phyloP scores from a whole-genome alignment of 1,284 basidiomycete genomes.

The Leccinum proliferum region DNA sequence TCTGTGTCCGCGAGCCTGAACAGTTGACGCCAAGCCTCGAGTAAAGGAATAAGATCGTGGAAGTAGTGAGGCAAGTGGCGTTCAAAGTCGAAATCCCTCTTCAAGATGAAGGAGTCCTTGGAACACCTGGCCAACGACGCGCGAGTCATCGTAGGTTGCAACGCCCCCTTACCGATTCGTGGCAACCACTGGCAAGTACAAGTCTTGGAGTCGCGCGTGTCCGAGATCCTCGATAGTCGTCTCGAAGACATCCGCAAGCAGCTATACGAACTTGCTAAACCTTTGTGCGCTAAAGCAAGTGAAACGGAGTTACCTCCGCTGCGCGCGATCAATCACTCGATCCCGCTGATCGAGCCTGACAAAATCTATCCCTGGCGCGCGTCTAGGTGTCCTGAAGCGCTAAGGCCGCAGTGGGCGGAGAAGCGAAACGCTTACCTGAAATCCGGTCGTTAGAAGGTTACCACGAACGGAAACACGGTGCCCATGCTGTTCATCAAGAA shows the following conservation, averaged over 20 bases:
- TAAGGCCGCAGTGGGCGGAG: slow-evolving; percentile 25
- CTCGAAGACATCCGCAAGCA: slow-evolving; percentile 1
- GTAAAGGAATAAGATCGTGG: no score
- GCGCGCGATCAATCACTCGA: slow-evolving; percentile 29
- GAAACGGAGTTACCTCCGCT: slow-evolving; percentile 29
- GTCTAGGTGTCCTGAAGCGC: slow-evolving; percentile 25
- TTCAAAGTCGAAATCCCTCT: no score
- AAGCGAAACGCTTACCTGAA: slow-evolving; percentile 26
- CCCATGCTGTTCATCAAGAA: slow-evolving; percentile 34
- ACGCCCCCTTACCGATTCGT: no score
- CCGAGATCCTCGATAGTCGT: slow-evolving; percentile 10
- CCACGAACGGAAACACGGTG: slow-evolving; percentile 23
- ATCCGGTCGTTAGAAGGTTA: slow-evolving; percentile 27
- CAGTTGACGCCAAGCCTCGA: no score
- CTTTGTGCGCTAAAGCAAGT: slow-evolving; percentile 20
- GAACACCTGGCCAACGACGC: no score
- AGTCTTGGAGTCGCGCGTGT: slow-evolving; percentile 14
- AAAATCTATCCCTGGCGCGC: slow-evolving; percentile 27
- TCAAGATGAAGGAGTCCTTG: no score
- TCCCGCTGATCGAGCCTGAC: slow-evolving; percentile 29
- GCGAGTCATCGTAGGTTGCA: no score
- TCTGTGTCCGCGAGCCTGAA: no score
- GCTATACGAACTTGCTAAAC: slow-evolving; percentile 18
- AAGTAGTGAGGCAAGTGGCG: no score
- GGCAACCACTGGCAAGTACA: slow-evolving; percentile 5